Evolutionary conservation across 2,329 filamentous ascomycete species (phyloP), one percentile per base, ranked within the genome.

Genomic region (Cladosporium oxysporum): DNA sequence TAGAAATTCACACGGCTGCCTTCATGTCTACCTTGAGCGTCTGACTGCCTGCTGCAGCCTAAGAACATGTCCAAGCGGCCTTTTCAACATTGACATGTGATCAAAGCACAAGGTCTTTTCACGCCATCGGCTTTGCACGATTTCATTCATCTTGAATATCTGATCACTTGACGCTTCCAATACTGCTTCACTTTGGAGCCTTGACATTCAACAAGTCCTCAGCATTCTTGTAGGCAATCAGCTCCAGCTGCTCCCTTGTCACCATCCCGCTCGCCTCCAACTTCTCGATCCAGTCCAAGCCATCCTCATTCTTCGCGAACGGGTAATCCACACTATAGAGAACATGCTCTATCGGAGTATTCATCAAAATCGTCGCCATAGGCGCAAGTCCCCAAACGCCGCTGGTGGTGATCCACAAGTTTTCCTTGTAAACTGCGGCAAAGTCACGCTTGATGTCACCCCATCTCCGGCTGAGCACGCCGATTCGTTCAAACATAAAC

Each of bases 321-420:
- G 86, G 86, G 70, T 87, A 87, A 70, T 88, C 86, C 7, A 88
- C 82, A 68, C 83, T 86, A 70, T 84, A 88, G 71, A 88, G 65
- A 5, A 88, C 80, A 31, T 79, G 80, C 23, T 87, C 84, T 23
- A 81, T 78, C 57, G 70, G 73, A 23, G 73, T 76, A 35, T 74
- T 76, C 60, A 68, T 70, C 55, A 81, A 68, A 47, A 81, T 73
- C 66, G 76, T 78, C 50, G 78, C 77, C 74, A 88, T 70, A 0
- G 85, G 83, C 44, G 81, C 79, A 41, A 87, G 65, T 49, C 79
- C 81, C 76, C 84, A 88, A 67, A 84, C 82, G 0, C 85, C 85
- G 66, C 81, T 83, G 0, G 85, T 88, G 2, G 86, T 88, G 58
- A 88, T 76, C 84, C 85, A 88, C 26, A 88, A 76, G 66, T 88